Conservation (phyloP, 2,329 filamentous ascomycete species). For the Coniochaeta prunicola region DNA sequence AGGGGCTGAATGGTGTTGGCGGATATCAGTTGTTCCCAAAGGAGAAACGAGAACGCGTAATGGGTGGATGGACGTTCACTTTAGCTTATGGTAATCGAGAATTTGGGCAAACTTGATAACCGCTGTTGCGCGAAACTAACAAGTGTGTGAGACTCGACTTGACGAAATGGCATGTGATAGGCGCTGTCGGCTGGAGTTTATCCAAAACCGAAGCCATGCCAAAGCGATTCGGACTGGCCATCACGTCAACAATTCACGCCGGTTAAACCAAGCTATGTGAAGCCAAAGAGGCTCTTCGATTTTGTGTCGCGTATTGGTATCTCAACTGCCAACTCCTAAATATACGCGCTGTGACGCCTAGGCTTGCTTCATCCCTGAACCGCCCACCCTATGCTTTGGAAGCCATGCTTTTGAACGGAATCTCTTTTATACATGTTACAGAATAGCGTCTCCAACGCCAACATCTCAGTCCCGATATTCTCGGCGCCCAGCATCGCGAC, state of each 20-base stretch:
- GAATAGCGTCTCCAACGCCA: background rate
- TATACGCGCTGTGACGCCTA: background rate
- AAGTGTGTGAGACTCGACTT: too few relatives aligned
- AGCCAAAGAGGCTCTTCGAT: background rate
- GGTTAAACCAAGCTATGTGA: background rate
- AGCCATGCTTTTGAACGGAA: background rate
- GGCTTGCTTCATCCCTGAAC: background rate
- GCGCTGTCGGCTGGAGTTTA: background rate
- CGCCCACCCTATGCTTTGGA: background rate
- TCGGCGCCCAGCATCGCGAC: background rate
- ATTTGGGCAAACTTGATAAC: too few relatives aligned
- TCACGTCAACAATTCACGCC: background rate
- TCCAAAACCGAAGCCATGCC: background rate
- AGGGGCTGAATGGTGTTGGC: too few relatives aligned
- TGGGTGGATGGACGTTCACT: too few relatives aligned
- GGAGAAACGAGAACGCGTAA: too few relatives aligned
- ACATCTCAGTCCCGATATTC: too few relatives aligned
- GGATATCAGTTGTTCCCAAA: too few relatives aligned
- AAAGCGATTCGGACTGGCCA: background rate
- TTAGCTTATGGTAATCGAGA: too few relatives aligned
- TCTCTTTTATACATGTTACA: slow-evolving; percentile 1
- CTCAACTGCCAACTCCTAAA: background rate
- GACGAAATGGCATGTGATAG: background rate
- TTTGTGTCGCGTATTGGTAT: background rate
- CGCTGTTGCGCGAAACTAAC: too few relatives aligned